Conservation (phyloP, 208 protist genomes). For the Herpetomonas tarakana region DNA sequence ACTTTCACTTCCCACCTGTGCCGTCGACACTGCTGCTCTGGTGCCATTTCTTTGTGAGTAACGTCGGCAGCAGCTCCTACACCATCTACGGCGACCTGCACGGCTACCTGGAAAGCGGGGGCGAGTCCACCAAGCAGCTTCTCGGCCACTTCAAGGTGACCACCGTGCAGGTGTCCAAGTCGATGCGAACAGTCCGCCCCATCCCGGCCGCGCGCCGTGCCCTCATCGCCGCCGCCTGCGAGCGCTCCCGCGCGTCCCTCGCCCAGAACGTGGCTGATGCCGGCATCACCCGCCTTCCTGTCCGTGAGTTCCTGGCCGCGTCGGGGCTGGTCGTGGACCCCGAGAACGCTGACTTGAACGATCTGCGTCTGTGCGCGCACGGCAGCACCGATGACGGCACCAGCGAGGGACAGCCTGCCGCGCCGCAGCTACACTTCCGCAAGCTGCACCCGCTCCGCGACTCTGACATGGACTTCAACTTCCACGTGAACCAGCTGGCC, state of each 20-base stretch:
- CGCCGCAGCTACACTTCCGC: slow-evolving; percentile 1
- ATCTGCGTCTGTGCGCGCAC: neutral
- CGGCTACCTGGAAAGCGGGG: slow-evolving; percentile 33
- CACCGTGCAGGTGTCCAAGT: slow-evolving; percentile 52
- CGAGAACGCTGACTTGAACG: neutral
- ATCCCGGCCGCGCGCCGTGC: slow-evolving; percentile 9
- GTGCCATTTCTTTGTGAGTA: slow-evolving; percentile 27
- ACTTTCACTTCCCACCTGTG: slow-evolving; percentile 27
- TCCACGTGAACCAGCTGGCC: slow-evolving; percentile 69
- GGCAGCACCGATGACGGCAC: neutral
- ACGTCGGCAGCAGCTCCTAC: slow-evolving; percentile 60
- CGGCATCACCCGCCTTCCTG: slow-evolving; percentile 1
- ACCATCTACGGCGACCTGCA: slow-evolving; percentile 39
- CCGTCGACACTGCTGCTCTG: slow-evolving; percentile 36
- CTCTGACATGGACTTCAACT: slow-evolving; percentile 76
- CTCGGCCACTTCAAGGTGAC: slow-evolving; percentile 57
- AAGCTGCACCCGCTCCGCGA: slow-evolving; percentile 42
- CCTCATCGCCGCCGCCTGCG: slow-evolving; percentile 3
- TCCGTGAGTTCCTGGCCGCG: neutral
- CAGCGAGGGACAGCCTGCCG: too few species aligned
- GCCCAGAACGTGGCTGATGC: neutral
- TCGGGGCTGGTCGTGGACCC: neutral
- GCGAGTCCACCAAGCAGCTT: slow-evolving; percentile 15
- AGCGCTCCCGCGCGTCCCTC: neutral
- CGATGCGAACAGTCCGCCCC: slow-evolving; percentile 21